Base-by-base conservation (phyloP, 2,329 filamentous ascomycete species). In the Claviceps digitariae region DNA sequence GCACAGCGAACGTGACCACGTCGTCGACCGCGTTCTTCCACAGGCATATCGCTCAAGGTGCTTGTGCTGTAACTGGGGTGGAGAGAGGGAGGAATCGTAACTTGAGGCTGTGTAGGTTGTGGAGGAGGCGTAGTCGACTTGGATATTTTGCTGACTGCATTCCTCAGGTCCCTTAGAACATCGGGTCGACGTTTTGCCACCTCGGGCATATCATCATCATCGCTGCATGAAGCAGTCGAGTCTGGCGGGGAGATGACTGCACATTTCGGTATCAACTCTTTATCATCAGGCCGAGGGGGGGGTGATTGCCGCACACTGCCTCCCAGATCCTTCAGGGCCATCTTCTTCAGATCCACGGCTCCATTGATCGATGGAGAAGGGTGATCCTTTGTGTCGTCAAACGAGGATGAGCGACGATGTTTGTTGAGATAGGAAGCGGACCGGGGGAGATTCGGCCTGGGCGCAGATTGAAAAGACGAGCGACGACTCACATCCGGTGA, bases 221-320 rank as follows among this genome's bases (percentile, higher is more conserved):
- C 90, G 67, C 90, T 90, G 27, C 84, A 90, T 59, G 84, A 86
- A 41, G 80, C 78, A 7, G 79, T 78, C 36, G 90, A 95, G 62
- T 96, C 91, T 10, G 91, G 91, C 38, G 91, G 91, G 0, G 91
- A 96, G 55, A 95, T 87, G 60, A 95, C 81, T 57, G 88, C 90
- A 56, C 88, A 89, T 57, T 82, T 81, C 44, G 90, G 89, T 67
- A 95, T 93, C 58, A 58, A 46, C 20, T 80, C 73, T 55, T 81
- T 68, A 27, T 74, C 78, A 70, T 88, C 82, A 57, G 83, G 87
- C 57, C 89, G 70, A 20, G 89, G 87, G n/a, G 87, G 84, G 17
- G 89, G 88, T 48, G 90, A 94, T 67, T 90, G 87, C 61, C 87
- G 82, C 57, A 94, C 73, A 69, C 82, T 87, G 23, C 55, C 56